Conservation (phyloP, 805 yeast species). For the Candida suzukii region DNA sequence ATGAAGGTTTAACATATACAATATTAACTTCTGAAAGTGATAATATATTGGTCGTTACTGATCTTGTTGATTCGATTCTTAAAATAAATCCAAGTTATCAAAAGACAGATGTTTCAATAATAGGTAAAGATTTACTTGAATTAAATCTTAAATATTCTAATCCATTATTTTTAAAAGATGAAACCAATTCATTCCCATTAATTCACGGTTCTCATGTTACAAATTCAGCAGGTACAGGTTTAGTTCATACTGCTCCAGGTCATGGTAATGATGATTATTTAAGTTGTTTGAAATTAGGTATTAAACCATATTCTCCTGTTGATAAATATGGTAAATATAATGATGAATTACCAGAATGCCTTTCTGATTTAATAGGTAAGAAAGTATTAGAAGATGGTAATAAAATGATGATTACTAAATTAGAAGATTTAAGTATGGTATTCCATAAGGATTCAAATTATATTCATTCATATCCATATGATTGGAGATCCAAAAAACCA, state of each 20-base stretch:
- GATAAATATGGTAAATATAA: conserved; percentile 68
- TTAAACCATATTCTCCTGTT: conserved; percentile 70
- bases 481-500: conserved; percentile 95
- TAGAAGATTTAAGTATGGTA: conserved; percentile 38
- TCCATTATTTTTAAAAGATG: conserved; percentile 33
- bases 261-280: conserved; percentile 93
- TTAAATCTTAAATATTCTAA: conserved; percentile 45
- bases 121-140: conserved; percentile 37
- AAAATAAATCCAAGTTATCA: conserved; percentile 20
- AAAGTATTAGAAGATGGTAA: conserved; percentile 61
- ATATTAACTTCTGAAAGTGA: conserved; percentile 32
- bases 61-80: conserved; percentile 34
- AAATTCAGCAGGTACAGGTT: conserved; percentile 79
- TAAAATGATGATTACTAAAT: conserved; percentile 32
- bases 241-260: conserved; percentile 97
- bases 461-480: conserved; percentile 87
- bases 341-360: conserved; percentile 37
- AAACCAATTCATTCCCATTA: conserved; percentile 41
- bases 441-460: conserved; percentile 42
- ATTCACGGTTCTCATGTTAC: conserved; percentile 80
- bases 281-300: conserved; percentile 49
- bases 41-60: conserved; percentile 48
- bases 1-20: conserved; percentile 52
- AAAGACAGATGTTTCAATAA: conserved; percentile 15
- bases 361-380: conserved; percentile 39